These are phyloP conservation scores for Talaromyces sp. DNA, from an alignment of 2,329 filamentous ascomycete genomes.

Conservation along the genomic window DNA sequence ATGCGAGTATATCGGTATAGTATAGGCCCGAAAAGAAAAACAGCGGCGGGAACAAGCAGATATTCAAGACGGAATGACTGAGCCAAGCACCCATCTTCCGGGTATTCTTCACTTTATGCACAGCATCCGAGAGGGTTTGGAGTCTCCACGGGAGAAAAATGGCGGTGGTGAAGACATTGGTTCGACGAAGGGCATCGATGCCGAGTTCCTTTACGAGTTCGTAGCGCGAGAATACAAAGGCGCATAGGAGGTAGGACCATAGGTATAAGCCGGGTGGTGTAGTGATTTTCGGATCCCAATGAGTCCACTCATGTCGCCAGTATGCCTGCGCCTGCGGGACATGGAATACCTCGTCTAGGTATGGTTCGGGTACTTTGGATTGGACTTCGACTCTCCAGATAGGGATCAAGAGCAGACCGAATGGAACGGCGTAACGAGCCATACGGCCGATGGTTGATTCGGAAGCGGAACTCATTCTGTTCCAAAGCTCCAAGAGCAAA, in stretches of 20 bases:
- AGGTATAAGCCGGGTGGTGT: constrained; percentile 84
- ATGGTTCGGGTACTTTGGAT: constrained; percentile 57
- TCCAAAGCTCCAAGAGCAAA: background rate
- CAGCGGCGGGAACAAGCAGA: constrained; percentile 81
- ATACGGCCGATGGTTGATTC: constrained; percentile 38
- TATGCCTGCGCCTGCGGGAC: constrained; percentile 90
- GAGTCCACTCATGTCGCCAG: constrained; percentile 69
- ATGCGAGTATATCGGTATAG: constrained; percentile 90
- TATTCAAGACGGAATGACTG: constrained; percentile 65
- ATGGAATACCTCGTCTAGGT: constrained; percentile 63
- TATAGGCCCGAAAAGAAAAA: constrained; percentile 97
- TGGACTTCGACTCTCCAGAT: constrained; percentile 52
- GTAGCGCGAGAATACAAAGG: constrained; percentile 25
- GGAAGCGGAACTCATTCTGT: constrained; percentile 34
- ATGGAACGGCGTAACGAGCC: constrained; percentile 41
- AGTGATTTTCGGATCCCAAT: constrained; percentile 97
- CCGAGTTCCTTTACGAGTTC: constrained; percentile 36
- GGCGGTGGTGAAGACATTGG: constrained; percentile 41
- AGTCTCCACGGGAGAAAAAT: constrained; percentile 52
- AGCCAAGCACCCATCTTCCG: constrained; percentile 36
- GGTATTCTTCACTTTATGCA: constrained; percentile 38
- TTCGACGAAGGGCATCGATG: constrained; percentile 39
- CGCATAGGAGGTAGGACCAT: constrained; percentile 51
- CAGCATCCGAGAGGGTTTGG: constrained; percentile 55
- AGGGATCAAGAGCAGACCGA: constrained; percentile 37